Evolutionary conservation across 2,329 filamentous ascomycete genomes (phyloP).

Genomic region (Paramyrothecium sp.): DNA sequence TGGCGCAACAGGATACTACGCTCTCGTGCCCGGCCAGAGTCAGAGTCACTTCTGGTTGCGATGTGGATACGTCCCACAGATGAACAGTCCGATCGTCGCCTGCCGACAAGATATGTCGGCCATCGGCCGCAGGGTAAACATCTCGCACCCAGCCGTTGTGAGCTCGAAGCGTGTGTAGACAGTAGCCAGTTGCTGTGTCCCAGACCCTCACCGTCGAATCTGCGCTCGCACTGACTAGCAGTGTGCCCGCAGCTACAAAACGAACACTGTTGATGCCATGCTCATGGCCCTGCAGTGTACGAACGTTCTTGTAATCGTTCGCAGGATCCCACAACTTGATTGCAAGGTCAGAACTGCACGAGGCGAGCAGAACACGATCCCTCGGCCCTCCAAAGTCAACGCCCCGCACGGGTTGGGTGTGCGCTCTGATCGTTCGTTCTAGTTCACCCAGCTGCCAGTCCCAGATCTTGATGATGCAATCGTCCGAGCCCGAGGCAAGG

Average conservation of each 20-base stretch:
- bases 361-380: constrained; percentile 36
- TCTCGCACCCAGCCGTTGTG: constrained; percentile 87
- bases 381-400: constrained; percentile 87
- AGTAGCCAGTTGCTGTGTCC: constrained; percentile 90
- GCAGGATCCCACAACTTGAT: constrained; percentile 95
- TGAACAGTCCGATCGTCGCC: constrained; percentile 79
- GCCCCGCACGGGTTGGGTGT: constrained; percentile 84
- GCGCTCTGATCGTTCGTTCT: constrained; percentile 86
- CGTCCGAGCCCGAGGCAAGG: constrained; percentile 85
- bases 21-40: constrained; percentile 85
- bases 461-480: constrained; percentile 95
- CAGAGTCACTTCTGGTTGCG: constrained; percentile 66
- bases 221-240: constrained; percentile 79
- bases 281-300: constrained; percentile 87
- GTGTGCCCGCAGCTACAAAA: constrained; percentile 81
- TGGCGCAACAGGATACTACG: constrained; percentile 78
- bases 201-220: constrained; percentile 84
- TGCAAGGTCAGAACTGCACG: constrained; percentile 79
- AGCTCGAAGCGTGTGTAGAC: constrained; percentile 78
- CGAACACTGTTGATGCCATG: constrained; percentile 85
- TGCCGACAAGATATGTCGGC: constrained; percentile 75
- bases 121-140: constrained; percentile 79
- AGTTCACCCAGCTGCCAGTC: constrained; percentile 93
- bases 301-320: constrained; percentile 90
- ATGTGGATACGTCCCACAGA: constrained; percentile 75